These are phyloP conservation scores for Penicillium ochrochloron DNA, from an alignment of 495 filamentous ascomycete genomes.

Conservation along the genomic window DNA sequence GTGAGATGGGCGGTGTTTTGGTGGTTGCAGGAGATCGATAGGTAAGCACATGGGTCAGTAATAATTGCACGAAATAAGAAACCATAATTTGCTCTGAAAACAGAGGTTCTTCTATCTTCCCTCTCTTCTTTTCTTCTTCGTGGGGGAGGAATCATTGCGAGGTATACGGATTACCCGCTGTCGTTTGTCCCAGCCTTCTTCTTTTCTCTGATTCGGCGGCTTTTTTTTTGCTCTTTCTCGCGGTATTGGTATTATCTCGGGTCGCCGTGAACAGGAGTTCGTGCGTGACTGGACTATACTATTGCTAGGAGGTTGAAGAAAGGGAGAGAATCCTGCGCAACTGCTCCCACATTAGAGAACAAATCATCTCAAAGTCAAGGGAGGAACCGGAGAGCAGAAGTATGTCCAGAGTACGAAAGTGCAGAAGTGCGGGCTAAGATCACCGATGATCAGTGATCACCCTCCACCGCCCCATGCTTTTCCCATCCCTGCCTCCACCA, in stretches of 20 bases:
- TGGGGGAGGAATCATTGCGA: not conserved
- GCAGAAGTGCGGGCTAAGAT: not conserved
- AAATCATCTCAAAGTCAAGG: not conserved
- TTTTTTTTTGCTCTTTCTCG: constrained; percentile 3
- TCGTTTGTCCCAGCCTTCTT: constrained; percentile 28
- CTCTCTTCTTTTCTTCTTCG: not conserved
- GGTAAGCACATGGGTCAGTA: not conserved
- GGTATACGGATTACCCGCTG: constrained; percentile 6
- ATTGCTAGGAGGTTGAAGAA: not conserved
- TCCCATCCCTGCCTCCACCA: constrained; percentile 24
- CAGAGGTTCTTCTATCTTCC: not conserved
- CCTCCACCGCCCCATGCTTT: constrained; percentile 22
- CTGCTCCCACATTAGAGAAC: not conserved
- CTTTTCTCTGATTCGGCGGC: constrained; percentile 11
- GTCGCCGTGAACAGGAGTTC: constrained; percentile 14
- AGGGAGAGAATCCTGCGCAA: not conserved
- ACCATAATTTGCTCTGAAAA: not conserved
- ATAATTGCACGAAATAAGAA: not conserved
- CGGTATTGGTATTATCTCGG: constrained; percentile 12
- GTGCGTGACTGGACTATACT: not conserved
- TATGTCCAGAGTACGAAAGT: not conserved
- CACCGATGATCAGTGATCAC: constrained; percentile 4
- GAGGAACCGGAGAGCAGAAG: not conserved
- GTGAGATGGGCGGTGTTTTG: not conserved
- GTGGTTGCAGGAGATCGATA: constrained; percentile 9